These are phyloP conservation scores for Plasmodium yoelii DNA, from an alignment of 169 alveolate genomes.

Conservation along the genomic window DNA sequence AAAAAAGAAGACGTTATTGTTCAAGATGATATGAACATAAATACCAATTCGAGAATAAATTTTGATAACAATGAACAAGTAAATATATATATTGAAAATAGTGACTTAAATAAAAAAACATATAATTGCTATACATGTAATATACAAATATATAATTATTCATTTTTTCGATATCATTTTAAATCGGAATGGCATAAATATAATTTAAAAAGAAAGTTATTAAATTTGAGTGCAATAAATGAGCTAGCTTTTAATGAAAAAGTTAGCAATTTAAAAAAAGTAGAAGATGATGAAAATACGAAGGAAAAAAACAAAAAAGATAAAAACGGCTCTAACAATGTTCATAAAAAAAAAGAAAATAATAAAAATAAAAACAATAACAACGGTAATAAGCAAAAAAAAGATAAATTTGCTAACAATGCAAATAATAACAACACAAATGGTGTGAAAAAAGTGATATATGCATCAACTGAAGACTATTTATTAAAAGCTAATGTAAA, in stretches of 20 bases:
- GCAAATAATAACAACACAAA: constrained; percentile 1
- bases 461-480: constrained; percentile 58
- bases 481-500: constrained; percentile 45
- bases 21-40: constrained; percentile 36
- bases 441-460: constrained; percentile 6
- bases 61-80: constrained; percentile 53
- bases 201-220: constrained; percentile 87
- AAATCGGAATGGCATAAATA: constrained; percentile 91
- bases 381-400: not conserved
- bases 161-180: constrained; percentile 82
- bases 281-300: constrained; percentile 12
- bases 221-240: constrained; percentile 71
- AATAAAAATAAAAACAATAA: not conserved
- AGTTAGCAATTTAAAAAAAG: constrained; percentile 47
- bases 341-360: constrained; percentile 42
- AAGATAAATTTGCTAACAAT: not conserved
- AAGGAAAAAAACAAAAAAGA: constrained; percentile 27
- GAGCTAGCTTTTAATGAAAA: constrained; percentile 78
- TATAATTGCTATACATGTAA: constrained; percentile 72
- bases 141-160: constrained; percentile 67
- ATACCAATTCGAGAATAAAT: constrained; percentile 32
- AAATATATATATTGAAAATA: constrained; percentile 53
- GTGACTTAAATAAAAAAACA: constrained; percentile 47
- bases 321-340: constrained; percentile 5
- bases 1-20: constrained; percentile 51